Evolutionary conservation across 139 green algal genomes (phyloP).

Genomic region (Astrephomene gubernaculifera): DNA sequence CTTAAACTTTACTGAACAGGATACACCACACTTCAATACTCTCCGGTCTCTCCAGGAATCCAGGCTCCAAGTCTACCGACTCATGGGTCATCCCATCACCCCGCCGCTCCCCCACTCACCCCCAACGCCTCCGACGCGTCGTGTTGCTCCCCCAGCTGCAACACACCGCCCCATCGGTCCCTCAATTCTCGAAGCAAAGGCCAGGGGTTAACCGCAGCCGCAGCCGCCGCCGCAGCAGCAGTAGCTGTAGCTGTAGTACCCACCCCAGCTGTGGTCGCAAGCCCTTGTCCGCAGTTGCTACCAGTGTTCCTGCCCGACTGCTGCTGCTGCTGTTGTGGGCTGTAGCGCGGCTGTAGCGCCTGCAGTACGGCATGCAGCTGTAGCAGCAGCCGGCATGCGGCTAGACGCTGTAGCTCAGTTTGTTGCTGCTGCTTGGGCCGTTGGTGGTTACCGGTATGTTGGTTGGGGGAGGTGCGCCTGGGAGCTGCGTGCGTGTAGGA

Average conservation of each 20-base stretch:
- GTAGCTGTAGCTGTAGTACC: too few species aligned
- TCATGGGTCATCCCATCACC: too few species aligned
- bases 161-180: not conserved
- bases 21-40: too few species aligned
- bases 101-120: not conserved
- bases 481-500: not conserved
- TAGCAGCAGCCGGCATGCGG: not conserved
- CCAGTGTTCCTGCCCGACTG: too few species aligned
- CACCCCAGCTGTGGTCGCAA: too few species aligned
- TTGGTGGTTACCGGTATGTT: too few species aligned
- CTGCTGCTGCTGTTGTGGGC: not conserved
- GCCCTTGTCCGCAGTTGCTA: too few species aligned
- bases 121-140: slow-evolving; percentile 26
- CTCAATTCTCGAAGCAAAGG: slow-evolving; percentile 8
- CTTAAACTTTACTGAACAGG: too few species aligned
- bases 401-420: not conserved
- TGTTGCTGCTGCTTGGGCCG: too few species aligned
- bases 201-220: not conserved
- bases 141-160: slow-evolving; percentile 19
- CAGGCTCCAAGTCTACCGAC: too few species aligned
- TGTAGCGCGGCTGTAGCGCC: slow-evolving; percentile 33
- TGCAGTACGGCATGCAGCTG: not conserved
- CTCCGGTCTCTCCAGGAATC: too few species aligned
- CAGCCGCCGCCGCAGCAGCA: not conserved
- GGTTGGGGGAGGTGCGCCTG: too few species aligned